Conservation (phyloP, 2,329 filamentous ascomycete genomes). For the Trichoderma semiorbis region DNA sequence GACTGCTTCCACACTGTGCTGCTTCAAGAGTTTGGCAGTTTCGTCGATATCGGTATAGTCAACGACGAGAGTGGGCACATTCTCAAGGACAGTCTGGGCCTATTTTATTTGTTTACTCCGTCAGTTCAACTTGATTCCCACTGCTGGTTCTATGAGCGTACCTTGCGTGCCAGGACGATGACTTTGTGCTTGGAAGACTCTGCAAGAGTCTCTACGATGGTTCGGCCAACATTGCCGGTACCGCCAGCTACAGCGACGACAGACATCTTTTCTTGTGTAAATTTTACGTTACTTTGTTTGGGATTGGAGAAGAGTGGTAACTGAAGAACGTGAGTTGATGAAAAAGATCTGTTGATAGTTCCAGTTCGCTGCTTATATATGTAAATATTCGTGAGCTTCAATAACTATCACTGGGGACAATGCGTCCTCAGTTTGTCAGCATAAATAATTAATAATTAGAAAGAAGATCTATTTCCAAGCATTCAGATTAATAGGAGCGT, state of each 20-base stretch:
- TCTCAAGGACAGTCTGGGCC: not conserved
- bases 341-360: not conserved
- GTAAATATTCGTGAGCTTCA: not conserved
- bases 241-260: conserved; percentile 35
- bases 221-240: conserved; percentile 42
- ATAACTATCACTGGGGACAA: not conserved
- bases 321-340: not conserved
- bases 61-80: conserved; percentile 14
- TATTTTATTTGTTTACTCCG: not conserved
- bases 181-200: conserved; percentile 35
- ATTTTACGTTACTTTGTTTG: not conserved
- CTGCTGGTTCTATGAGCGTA: not conserved
- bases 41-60: conserved; percentile 29
- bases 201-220: conserved; percentile 42
- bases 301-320: no score
- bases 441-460: not conserved
- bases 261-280: conserved; percentile 25
- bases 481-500: not conserved
- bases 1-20: conserved; percentile 41
- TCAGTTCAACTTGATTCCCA: not conserved
- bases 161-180: conserved; percentile 21
- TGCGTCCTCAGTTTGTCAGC: not conserved
- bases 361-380: not conserved
- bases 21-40: conserved; percentile 26
- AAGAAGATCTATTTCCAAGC: not conserved